Percentiles rank a stretch among this genome's conserved stretches.
phyloP scores from a whole-genome alignment of 1,139 yeast species.

The Geotrichum armillariae region DNA sequence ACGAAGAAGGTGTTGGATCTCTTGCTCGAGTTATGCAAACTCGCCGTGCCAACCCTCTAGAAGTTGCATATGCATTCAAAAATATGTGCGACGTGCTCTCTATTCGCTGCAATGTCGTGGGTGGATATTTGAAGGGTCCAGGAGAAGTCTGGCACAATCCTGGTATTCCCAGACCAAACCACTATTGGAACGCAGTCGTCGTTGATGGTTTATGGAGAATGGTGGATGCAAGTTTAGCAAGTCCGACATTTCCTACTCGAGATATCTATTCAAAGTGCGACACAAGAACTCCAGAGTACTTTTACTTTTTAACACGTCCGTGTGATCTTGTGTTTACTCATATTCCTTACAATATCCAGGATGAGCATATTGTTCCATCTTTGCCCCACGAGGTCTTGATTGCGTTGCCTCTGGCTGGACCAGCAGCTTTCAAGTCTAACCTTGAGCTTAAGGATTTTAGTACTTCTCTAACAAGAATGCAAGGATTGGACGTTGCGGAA shows the following conservation, averaged over 20 bases:
- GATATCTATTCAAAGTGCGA: slow-evolving; percentile 32
- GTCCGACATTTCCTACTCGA: slow-evolving; percentile 50
- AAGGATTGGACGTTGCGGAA: slow-evolving; percentile 77
- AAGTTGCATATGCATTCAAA: slow-evolving; percentile 73
- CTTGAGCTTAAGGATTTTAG: slow-evolving; percentile 67
- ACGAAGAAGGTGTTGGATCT: slow-evolving; percentile 24
- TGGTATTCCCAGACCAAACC: slow-evolving; percentile 61
- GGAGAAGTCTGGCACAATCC: slow-evolving; percentile 49
- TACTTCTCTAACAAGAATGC: slow-evolving; percentile 70
- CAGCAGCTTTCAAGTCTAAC: slow-evolving; percentile 66
- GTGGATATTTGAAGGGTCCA: slow-evolving; percentile 84
- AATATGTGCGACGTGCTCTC: slow-evolving; percentile 70
- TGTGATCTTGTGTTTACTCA: slow-evolving; percentile 77
- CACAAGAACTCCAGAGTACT: slow-evolving; percentile 41
- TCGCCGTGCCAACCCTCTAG: slow-evolving; percentile 64
- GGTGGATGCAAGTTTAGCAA: slow-evolving; percentile 68
- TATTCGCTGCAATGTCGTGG: slow-evolving; percentile 70
- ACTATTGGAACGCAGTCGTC: slow-evolving; percentile 83
- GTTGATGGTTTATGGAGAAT: slow-evolving; percentile 71
- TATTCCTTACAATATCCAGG: slow-evolving; percentile 72
- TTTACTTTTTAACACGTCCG: slow-evolving; percentile 80
- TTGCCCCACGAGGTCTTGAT: slow-evolving; percentile 76
- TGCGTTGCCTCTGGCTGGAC: slow-evolving; percentile 80
- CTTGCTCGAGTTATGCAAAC: slow-evolving; percentile 39
- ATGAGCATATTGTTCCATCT: slow-evolving; percentile 86